Evolutionary conservation across 306 rosid species (phyloP).

Genomic region (Vachellia collinsii): DNA sequence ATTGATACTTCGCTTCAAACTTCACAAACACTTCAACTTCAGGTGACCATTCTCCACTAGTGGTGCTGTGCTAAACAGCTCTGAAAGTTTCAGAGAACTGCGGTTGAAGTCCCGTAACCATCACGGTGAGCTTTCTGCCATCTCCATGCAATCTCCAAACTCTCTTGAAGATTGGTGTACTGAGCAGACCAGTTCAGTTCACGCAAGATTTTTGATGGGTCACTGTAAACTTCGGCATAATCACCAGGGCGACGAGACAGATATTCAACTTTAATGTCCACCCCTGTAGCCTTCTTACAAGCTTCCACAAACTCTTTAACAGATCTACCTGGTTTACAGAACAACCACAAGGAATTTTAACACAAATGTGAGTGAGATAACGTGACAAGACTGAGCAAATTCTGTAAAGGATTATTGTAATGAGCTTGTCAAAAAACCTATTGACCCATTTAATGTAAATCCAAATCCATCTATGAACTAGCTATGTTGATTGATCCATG

Average conservation of each 20-base stretch:
- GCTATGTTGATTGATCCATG: not conserved
- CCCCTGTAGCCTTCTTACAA: slow-evolving; percentile 90
- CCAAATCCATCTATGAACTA: not conserved
- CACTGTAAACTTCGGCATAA: slow-evolving; percentile 87
- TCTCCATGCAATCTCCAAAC: slow-evolving; percentile 78
- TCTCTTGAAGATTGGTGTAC: slow-evolving; percentile 73
- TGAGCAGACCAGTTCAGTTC: slow-evolving; percentile 91
- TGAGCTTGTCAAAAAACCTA: not conserved
- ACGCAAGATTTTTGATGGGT: slow-evolving; percentile 67
- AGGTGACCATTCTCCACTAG: not conserved
- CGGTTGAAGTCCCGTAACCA: slow-evolving; percentile 65
- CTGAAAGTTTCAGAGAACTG: slow-evolving; percentile 40
- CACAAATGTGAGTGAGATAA: not conserved
- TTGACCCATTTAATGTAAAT: not conserved
- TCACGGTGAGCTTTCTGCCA: slow-evolving; percentile 85
- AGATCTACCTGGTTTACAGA: slow-evolving; percentile 67
- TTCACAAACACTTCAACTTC: not conserved
- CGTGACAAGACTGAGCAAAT: not conserved
- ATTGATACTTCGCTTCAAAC: not conserved
- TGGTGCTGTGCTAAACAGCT: slow-evolving; percentile 30
- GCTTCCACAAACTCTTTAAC: slow-evolving; percentile 95
- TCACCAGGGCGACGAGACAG: slow-evolving; percentile 97
- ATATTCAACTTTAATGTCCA: slow-evolving; percentile 71
- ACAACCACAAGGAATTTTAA: slow-evolving; percentile 11
- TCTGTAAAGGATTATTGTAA: not conserved